Evolutionary conservation across 1,139 yeast genomes (phyloP), one percentile per base, ranked within the genome.

Genomic region (Pichia terricola): DNA sequence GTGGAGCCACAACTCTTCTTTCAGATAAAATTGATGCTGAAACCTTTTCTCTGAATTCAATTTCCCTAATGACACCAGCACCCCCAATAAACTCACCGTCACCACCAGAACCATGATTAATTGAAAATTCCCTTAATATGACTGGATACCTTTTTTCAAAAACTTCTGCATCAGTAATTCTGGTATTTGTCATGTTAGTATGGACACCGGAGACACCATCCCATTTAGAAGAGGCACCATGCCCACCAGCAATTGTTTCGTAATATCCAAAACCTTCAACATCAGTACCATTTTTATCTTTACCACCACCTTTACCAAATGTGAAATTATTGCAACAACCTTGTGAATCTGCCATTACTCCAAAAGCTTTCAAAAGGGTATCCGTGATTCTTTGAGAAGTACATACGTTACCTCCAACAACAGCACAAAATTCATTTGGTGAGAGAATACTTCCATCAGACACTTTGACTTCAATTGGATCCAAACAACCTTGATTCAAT

Each of bases 361-460:
- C 65, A 53, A 69, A 69, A 0, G 73, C 71, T 45, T 64, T 68
- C 51, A 69, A 62, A 16, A 66, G 51, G n/a, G 60, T 57, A 51
- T 67, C 72, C 0, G 73, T 68, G 43, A 67, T 57, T 54, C 73
- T 62, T 53, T 70, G 75, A 4, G 73, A 66, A 1, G 74, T 69
- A 61, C 68, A 65, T 45, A 69, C 73, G 51, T 70, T 70, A 45
- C 73, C 74, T 45, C 70, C 73, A 56, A 67, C 67, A 36, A 69
- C 73, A 37, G 74, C 73, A 47, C 70, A 70, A 41, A 59, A 64
- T 27, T 60, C 62, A 38, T 65, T 65, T 28, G 75, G 75, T 38
- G 64, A 64, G 28, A 70, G 53, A 38, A 69, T 49, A 8, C 66
- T 58, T 45, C 62, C 58, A 38, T 65, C 64, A 1, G 73, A 71